Base-by-base conservation (phyloP, 2,329 filamentous ascomycete genomes). In the Pseudopyricularia cyperi region DNA sequence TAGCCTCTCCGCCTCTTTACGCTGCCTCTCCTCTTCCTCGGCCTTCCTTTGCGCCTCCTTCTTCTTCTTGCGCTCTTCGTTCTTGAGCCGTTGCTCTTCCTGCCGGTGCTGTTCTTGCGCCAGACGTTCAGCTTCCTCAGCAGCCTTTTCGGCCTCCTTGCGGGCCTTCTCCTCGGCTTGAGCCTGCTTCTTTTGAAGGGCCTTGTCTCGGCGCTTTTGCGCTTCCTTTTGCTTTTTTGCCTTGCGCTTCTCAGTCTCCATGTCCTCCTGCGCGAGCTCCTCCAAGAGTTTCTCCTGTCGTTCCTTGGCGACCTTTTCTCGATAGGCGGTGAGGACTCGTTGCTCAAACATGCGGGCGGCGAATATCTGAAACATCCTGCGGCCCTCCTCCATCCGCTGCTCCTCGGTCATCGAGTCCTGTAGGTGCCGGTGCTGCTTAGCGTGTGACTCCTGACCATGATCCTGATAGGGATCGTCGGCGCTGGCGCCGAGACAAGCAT, bases 271-370 rank as follows among this genome's bases (percentile, higher is more conserved):
- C 58, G 90, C 83, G 3, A 96, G 74, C 66, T 98, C 93, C 64
- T 96, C 87, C 26, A 98, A 75, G 22, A 98, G 81, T 65, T 89
- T 89, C 62, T 87, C 77, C 63, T 96, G 91, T 28, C 93, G 87
- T 69, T 98, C 91, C 60, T 85, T 83, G 17, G 93, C 89, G 3
- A 98, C 91, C 66, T 96, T 96, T 70, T 97, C 91, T 66, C 89
- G 87, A 69, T 98, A 98, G n/a, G 93, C 93, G 42, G 87, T 91
- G 54, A 98, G 76, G 22, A 98, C 93, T 57, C 93, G 80, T 67
- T 98, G 93, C 71, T 98, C 93, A 67, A 98, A 98, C 93, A 98
- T 98, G 57, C 93, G 83, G 53, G 93, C 93, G 55, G 93, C 93
- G 68, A 98, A 98, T 66, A 98, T 97, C 67, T 98, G 93, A 65